Percentiles rank a stretch among this genome's conserved stretches.
Conservation (phyloP, 768 basidiomycete species). For the Cystobasidium ongulense region DNA sequence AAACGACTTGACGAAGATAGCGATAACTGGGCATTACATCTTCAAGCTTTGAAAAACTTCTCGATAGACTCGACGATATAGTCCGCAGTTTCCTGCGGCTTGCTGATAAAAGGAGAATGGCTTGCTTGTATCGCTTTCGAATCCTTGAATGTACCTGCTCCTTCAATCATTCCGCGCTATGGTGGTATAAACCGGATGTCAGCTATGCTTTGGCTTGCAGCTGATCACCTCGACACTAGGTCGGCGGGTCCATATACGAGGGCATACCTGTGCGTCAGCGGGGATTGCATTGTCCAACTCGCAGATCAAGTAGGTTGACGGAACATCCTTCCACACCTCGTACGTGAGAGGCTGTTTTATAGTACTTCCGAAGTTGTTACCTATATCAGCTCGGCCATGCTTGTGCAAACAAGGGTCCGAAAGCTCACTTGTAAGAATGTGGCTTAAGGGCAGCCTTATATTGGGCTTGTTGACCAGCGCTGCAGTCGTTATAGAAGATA, state of each 20-base stretch:
- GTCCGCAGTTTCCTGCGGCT: conserved; percentile 7
- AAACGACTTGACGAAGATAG: too few relatives aligned
- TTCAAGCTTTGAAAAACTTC: background rate
- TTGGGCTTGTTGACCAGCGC: background rate
- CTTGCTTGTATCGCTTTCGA: background rate
- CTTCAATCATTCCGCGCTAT: conserved; percentile 4
- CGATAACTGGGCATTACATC: too few relatives aligned
- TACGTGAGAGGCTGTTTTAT: background rate
- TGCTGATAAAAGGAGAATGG: conserved; percentile 21
- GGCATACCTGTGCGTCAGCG: background rate
- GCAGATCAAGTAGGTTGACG: conserved; percentile 25
- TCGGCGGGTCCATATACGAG: background rate
- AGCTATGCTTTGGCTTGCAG: background rate
- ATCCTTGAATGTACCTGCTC: conserved; percentile 19
- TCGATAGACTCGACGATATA: background rate
- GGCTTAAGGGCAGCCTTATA: background rate
- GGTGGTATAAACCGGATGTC: background rate
- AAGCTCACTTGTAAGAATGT: conserved; percentile 14
- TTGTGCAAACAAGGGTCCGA: background rate
- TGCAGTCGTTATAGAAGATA: conserved; percentile 28
- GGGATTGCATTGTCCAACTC: conserved; percentile 18
- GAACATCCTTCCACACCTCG: conserved; percentile 22
- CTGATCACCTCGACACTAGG: background rate
- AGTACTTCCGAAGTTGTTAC: background rate
- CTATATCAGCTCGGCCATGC: background rate